Evolutionary conservation across 2,329 filamentous ascomycete species (phyloP).

Genomic region (Sordariomycetes sp.): DNA sequence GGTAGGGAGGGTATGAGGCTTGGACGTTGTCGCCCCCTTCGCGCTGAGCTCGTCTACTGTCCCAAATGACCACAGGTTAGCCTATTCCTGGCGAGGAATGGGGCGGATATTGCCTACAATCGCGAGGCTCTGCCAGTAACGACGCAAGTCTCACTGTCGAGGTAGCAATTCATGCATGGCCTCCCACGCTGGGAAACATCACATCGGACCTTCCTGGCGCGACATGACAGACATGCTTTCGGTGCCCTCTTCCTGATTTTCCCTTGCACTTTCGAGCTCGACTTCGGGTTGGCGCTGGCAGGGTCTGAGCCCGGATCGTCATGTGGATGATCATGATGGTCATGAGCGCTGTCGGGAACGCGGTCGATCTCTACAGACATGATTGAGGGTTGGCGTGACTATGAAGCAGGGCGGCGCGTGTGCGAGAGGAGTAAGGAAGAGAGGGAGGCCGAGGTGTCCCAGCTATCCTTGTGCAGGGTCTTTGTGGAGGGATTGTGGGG

Average conservation of each 20-base stretch:
- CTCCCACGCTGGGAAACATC: conserved; percentile 38
- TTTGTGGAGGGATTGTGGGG: too few species aligned
- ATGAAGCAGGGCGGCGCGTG: too few species aligned
- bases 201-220: conserved; percentile 40
- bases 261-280: too few species aligned
- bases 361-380: too few species aligned
- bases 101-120: conserved; percentile 18
- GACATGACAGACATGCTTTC: conserved; percentile 42
- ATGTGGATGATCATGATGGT: too few species aligned
- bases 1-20: conserved; percentile 18
- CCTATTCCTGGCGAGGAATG: not conserved
- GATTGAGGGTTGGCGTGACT: too few species aligned
- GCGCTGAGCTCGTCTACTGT: conserved; percentile 17
- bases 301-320: conserved; percentile 7
- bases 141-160: conserved; percentile 35
- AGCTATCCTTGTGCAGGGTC: too few species aligned
- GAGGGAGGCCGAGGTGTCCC: too few species aligned
- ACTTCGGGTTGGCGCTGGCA: conserved; percentile 17
- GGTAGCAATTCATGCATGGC: conserved; percentile 43
- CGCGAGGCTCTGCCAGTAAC: conserved; percentile 28
- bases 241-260: conserved; percentile 35
- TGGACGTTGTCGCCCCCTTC: conserved; percentile 16
- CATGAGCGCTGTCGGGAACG: too few species aligned
- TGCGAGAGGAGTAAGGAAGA: too few species aligned
- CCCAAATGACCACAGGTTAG: not conserved